Conservation (phyloP, 176 grass and related monocot genomes). For the Poa annua region DNA sequence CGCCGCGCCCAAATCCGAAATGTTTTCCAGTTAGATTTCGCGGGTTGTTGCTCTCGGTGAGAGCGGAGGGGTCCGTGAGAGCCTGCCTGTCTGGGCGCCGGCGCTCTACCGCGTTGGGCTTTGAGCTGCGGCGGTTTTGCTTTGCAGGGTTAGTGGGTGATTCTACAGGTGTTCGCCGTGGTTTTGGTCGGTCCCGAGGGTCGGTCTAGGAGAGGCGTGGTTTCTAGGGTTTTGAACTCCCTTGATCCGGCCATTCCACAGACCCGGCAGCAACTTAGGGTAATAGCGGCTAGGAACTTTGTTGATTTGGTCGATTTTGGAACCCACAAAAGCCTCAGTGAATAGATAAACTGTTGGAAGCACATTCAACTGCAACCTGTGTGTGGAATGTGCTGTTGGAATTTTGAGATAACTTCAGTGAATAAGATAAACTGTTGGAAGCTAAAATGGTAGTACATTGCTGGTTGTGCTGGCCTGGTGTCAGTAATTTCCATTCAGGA, state of each 20-base stretch:
- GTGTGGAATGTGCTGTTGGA: neutral
- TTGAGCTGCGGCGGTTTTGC: neutral
- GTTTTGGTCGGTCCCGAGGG: neutral
- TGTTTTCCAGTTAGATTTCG: constrained; percentile 3
- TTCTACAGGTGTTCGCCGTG: neutral
- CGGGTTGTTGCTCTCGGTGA: neutral
- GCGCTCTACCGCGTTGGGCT: neutral
- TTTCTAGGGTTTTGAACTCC: constrained; percentile 8
- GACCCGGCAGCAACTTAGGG: neutral
- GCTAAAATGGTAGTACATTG: constrained; percentile 31
- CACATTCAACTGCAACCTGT: neutral
- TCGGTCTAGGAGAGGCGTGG: neutral
- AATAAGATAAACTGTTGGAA: neutral
- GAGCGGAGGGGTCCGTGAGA: neutral
- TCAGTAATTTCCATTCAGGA: constrained; percentile 10
- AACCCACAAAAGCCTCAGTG: neutral
- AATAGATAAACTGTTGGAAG: too few species aligned
- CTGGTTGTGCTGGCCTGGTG: neutral
- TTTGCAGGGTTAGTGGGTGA: neutral
- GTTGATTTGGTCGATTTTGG: neutral
- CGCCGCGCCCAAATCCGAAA: constrained; percentile 13
- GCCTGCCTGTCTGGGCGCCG: neutral
- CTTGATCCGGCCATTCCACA: neutral
- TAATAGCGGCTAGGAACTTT: neutral
- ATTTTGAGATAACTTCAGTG: neutral